Percentiles rank a stretch among this genome's conserved stretches.
These are phyloP conservation scores for Selaginella moellendorffii DNA, from an alignment of 75 land plant species.

Conservation along the genomic window DNA sequence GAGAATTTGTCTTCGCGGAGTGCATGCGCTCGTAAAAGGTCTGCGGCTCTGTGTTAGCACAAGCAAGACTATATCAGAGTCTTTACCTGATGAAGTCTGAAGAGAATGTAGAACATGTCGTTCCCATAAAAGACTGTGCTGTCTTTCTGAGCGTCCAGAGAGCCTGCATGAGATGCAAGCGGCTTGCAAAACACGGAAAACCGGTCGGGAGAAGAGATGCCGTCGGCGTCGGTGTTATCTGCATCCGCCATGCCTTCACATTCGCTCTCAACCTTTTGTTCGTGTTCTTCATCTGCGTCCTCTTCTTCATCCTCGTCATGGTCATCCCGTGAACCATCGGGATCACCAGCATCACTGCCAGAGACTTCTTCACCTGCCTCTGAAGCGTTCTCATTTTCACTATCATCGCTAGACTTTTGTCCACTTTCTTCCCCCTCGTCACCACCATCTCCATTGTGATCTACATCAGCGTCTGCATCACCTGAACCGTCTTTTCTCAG, in stretches of 20 bases:
- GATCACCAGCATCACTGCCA: conserved; percentile 69
- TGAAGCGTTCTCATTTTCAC: conserved; percentile 54
- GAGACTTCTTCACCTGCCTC: conserved; percentile 52
- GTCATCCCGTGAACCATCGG: conserved; percentile 48
- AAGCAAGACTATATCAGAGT: too few relatives aligned
- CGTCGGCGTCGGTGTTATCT: conserved; percentile 39
- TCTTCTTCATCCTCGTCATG: conserved; percentile 70
- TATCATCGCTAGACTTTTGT: conserved; percentile 61
- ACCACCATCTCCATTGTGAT: conserved; percentile 42
- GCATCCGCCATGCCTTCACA: conserved; percentile 68
- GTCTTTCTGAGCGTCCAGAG: conserved; percentile 2
- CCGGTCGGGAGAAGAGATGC: conserved; percentile 28
- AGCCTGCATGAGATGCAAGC: conserved; percentile 46
- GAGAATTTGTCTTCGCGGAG: conserved; percentile 70
- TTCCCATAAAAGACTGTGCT: conserved; percentile 61
- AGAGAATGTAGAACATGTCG: conserved; percentile 71
- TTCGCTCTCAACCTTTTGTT: conserved; percentile 80
- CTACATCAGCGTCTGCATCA: neutral
- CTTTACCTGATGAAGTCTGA: conserved; percentile 72
- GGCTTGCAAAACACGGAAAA: conserved; percentile 50
- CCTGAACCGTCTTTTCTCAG: conserved; percentile 22
- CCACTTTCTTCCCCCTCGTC: conserved; percentile 80
- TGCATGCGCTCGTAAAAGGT: conserved; percentile 74
- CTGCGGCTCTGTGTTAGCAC: conserved; percentile 28
- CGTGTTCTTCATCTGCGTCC: conserved; percentile 49